A percentile compares a stretch with the other conserved stretches of the same genome.
Evolutionary conservation across 2,329 filamentous ascomycete species (phyloP).

Genomic region (Sporothrix pallida): DNA sequence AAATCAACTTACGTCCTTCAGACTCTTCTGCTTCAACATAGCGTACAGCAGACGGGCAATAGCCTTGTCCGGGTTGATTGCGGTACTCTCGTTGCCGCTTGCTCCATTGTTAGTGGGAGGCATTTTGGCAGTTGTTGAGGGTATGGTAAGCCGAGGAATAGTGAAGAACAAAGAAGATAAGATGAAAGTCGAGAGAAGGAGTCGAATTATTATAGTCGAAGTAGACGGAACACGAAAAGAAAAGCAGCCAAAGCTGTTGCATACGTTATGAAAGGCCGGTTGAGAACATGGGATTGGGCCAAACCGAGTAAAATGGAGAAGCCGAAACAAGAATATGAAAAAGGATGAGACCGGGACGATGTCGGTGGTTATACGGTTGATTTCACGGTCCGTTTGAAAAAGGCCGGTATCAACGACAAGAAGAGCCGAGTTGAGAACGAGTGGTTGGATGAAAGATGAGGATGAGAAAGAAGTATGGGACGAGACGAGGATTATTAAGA

Average conservation of each 20-base stretch:
- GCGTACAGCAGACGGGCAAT: slow-evolving; percentile 65
- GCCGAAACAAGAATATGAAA: not conserved
- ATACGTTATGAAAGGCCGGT: not conserved
- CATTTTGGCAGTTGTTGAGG: not conserved
- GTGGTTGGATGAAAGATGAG: no score
- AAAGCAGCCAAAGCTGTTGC: not conserved
- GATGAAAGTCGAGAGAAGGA: not conserved
- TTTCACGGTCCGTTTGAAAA: not conserved
- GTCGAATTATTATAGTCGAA: no score
- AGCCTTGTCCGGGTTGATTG: slow-evolving; percentile 57
- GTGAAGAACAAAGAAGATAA: not conserved
- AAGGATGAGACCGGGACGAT: not conserved
- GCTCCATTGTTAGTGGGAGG: not conserved
- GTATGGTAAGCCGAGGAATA: not conserved
- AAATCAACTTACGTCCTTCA: slow-evolving; percentile 60
- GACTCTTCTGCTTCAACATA: slow-evolving; percentile 64
- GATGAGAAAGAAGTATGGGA: not conserved
- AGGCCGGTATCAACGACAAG: not conserved
- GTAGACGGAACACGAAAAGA: not conserved
- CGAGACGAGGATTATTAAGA: not conserved
- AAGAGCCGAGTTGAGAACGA: no score
- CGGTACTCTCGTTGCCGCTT: not conserved
- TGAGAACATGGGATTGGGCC: not conserved
- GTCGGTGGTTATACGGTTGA: not conserved
- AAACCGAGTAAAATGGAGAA: not conserved